Percentiles rank a stretch among this genome's conserved stretches.
Evolutionary conservation across 83 land plant species (phyloP).

Genomic region (Thuja plicata): DNA sequence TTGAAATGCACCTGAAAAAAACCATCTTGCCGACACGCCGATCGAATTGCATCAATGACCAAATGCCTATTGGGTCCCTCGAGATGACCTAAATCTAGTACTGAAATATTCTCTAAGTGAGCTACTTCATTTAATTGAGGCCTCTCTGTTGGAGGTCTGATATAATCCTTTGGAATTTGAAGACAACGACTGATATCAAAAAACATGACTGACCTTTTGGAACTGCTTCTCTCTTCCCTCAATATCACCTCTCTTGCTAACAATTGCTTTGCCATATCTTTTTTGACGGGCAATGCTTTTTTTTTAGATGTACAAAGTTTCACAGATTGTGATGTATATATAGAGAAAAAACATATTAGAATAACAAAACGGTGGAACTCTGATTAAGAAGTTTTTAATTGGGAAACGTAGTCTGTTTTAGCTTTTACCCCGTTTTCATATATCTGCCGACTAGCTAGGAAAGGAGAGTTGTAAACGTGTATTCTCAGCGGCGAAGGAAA

Average conservation of each 20-base stretch:
- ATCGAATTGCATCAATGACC: not conserved
- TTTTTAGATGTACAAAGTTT: not conserved
- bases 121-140: constrained; percentile 21
- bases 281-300: not conserved
- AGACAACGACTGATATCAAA: not conserved
- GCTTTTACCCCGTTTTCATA: too few relatives aligned
- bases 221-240: not conserved
- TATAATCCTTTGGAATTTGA: constrained; percentile 24
- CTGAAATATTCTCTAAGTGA: constrained; percentile 20
- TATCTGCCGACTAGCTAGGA: too few relatives aligned
- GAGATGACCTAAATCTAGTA: constrained; percentile 34
- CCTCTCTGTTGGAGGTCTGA: constrained; percentile 38
- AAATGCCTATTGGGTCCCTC: constrained; percentile 11
- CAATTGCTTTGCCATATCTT: not conserved
- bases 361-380: too few relatives aligned
- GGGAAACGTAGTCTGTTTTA: too few relatives aligned
- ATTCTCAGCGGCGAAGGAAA: too few relatives aligned
- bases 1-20: constrained; percentile 22
- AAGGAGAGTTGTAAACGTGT: too few relatives aligned
- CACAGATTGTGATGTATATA: too few relatives aligned
- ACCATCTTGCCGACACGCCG: constrained; percentile 24
- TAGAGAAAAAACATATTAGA: too few relatives aligned
- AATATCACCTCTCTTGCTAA: not conserved
- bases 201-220: not conserved
- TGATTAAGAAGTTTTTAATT: too few relatives aligned